Base-by-base conservation (phyloP, 805 yeast genomes). In the Suhomyces vadensis region DNA sequence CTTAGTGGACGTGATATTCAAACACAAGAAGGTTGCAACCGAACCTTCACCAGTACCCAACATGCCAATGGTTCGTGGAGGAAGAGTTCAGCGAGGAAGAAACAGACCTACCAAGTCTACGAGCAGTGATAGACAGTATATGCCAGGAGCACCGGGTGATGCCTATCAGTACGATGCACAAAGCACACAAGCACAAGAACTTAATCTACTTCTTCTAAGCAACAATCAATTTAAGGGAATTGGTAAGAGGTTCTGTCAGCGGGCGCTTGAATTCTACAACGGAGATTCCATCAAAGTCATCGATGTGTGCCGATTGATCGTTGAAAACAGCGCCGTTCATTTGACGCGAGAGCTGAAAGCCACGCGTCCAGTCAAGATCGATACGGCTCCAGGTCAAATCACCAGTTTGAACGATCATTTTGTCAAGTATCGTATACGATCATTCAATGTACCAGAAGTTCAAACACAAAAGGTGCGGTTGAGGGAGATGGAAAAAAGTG, bases 251-350 rank as follows among this genome's bases (percentile, higher is more conserved):
- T 80, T 81, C 46, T 64, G 73, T 27, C 48, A 58, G 16, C 53
- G 61, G 10, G 70, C 73, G 9, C 39, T 79, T 4, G 56, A 46
- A 11, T 76, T 73, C 51, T 78, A 69, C 52, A 48, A 65, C n/a
- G 82, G 81, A 3, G 69, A 78, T 44, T 48, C 71, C 1, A 50
- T 51, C 14, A 65, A 58, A 39, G 76, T 76, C 0, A 43, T 76
- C 6, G 52, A 59, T 2, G 45, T 69, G 9, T 72, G 75, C 6
- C 45, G 61, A 1, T 46, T 62, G 16, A 52, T 69, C 6, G 46
- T 64, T 16, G 73, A 73, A 39, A 47, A 61, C 2, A 49, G 56
- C 23, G 63, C 61, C 9, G 55, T 54, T 1, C 42, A 44, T 8
- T 44, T 57, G 20, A 70, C 77, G 4, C 19, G 37, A 10, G 33